Evolutionary conservation across 495 filamentous ascomycete species (phyloP), one percentile per base, ranked within the genome.

Genomic region (Penicillium bialowiezense): DNA sequence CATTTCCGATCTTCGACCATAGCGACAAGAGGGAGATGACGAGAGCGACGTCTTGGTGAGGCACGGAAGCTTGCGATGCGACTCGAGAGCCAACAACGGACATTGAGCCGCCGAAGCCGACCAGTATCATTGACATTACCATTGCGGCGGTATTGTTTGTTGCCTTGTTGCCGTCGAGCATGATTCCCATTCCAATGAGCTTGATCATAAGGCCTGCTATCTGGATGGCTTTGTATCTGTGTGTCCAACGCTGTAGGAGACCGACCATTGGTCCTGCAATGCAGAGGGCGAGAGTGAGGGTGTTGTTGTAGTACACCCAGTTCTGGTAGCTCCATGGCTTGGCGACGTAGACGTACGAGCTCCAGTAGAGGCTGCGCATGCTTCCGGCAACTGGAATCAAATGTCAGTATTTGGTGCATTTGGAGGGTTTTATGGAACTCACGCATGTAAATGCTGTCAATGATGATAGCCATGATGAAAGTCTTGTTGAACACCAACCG

Each of bases 221-320:
- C 40, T 61, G 48, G 35, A 61, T 46, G 3, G 51, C 51, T 53
- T 67, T 67, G 37, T 63, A 62, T 7, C 63, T 54, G 18, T 35
- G 12, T 15, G 54, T 42, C 21, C 37, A 43, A 2, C 31, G 42
- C 7, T 56, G 48, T 0, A 51, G 44, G 20, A 51, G 43, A 1
- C 53, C 48, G 19, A 29, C 38, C 5, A 56, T 3, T 6, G 38
- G 43, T 0, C 48, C 38, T 7, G 41, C 17, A 7, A 50, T 29
- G 20, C 35, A 42, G 40, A 54, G 42, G 0, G 55, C 46, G 2
- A 54, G 37, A 7, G 41, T 48, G 1, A 42, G 15, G 41, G 41
- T 51, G 12, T 43, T 50, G 23, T 21, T n/a, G 23, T 26, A 26
- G 23, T 50, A 44, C 12, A 39, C 50, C 50, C 54, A 57, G 18